Conservation (phyloP, 1,284 basidiomycete species). For the Boletus mariae region DNA sequence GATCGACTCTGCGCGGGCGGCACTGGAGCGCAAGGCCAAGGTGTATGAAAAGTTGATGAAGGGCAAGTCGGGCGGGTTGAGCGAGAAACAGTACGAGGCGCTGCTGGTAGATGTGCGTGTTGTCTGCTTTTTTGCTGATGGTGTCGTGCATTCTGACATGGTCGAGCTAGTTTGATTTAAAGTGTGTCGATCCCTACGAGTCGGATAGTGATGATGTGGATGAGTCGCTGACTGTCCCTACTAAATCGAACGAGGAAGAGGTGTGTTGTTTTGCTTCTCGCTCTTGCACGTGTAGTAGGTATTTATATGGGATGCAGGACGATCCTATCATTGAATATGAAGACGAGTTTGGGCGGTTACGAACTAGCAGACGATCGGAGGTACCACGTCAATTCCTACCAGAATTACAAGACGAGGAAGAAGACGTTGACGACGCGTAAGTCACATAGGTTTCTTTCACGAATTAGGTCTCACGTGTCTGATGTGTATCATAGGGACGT, state of each 20-base stretch:
- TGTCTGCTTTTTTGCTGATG: not conserved
- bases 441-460: constrained; percentile 24
- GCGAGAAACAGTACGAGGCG: constrained; percentile 70
- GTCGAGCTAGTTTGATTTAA: constrained; percentile 65
- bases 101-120: constrained; percentile 79
- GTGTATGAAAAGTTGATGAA: constrained; percentile 78
- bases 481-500: constrained; percentile 46
- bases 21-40: constrained; percentile 75
- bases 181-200: constrained; percentile 51
- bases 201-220: constrained; percentile 73
- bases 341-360: constrained; percentile 80
- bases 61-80: constrained; percentile 79
- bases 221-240: constrained; percentile 62
- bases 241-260: constrained; percentile 38
- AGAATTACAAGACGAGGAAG: constrained; percentile 32
- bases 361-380: constrained; percentile 68
- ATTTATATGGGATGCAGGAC: constrained; percentile 37
- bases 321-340: constrained; percentile 82
- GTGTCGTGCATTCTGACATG: constrained; percentile 12
- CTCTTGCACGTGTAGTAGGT: not conserved
- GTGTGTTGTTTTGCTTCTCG: constrained; percentile 27
- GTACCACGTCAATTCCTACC: constrained; percentile 65
- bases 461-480: constrained; percentile 11
- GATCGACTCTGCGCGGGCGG: constrained; percentile 61
- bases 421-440: constrained; percentile 50